Evolutionary conservation across 176 grass and related monocot genomes (phyloP), one percentile per base, ranked within the genome.

Genomic region (Olyra latifolia): DNA sequence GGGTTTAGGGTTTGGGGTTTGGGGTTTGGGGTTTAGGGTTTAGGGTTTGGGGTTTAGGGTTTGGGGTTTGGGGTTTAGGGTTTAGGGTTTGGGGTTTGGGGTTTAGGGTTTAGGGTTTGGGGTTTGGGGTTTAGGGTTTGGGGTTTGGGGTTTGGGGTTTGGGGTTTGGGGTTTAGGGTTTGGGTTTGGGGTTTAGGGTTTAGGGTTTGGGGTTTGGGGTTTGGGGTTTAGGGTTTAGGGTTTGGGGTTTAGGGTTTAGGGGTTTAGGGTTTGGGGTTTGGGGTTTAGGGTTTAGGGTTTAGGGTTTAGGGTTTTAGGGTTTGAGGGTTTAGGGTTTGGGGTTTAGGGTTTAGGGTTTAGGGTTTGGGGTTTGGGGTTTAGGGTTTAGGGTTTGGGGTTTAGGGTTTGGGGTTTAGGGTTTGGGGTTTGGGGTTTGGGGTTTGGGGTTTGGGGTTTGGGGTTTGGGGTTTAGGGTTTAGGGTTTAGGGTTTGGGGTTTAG

Each of bases 201-300:
- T 75, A 14, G 53, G 72, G 72, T 43, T 76, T 81, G n/a, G 38
- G 46, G 72, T 43, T 76, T 76, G 17, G 53, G 72, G 72, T 10
- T 75, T 76, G 17, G 53, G 72, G 49, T 1, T 76, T 76, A 40
- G 41, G 72, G 72, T 22, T 50, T 76, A 40, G 41, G 72, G 72
- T 22, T 75, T 75, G 30, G 19, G 45, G 71, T 16, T 76, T 76
- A 40, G 19, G 72, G 72, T 1, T 76, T 76, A 40, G 57, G 72
- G 49, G 72, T 76, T 76, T 76, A 76, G 72, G 72, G 72, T 76
- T 76, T 76, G 39, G 49, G 72, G 72, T 76, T 76, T 76, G n/a
- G 72, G 72, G 72, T 76, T 76, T 76, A 56, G 72, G 72, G 72
- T 76, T 76, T 76, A 56, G 72, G 72, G 72, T 76, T 76, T 76